Evolutionary conservation across 2,329 filamentous ascomycete species (phyloP), one percentile per base, ranked within the genome.

Genomic region (Cryphonectria nitschkei): DNA sequence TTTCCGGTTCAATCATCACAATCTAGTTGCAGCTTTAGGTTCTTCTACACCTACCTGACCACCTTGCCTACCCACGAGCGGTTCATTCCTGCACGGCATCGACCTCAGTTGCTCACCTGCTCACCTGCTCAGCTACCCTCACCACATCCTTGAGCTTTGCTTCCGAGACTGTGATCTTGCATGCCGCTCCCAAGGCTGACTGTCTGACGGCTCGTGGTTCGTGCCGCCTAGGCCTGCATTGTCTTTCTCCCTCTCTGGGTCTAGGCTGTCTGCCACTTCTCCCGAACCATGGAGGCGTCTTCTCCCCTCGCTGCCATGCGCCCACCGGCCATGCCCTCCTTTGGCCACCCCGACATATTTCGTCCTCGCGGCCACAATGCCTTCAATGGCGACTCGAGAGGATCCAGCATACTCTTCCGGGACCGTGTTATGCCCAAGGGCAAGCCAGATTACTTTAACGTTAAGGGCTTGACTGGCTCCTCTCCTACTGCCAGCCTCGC

Each of bases 281-380:
- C 70, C 64, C 75, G 76, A 84, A 11, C 65, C 78, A 98, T 98
- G 94, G 94, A 97, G 83, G 91, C 93, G 75, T 98, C 95, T 61
- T 98, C 96, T 77, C 96, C 96, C 63, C 84, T 98, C 79, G 95
- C 95, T 81, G 94, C 95, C 70, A 93, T 98, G 91, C 94, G 94
- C 84, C 93, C 91, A 86, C 88, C 82, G 83, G 87, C 82, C 84
- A 89, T 83, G 83, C 84, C 90, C 76, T 81, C 86, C 77, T 89
- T 95, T 88, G 90, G 84, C 79, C 75, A 80, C 74, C 71, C 81
- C 79, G 87, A 89, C 75, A 79, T 89, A 75, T 89, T 88, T 77
- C 84, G 83, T 65, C 80, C 85, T 39, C 84, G 84, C 74, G 76
- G 84, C 68, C 84, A 85, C 72, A 81, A 79, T 70, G 81, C 80